Percentiles rank a stretch among this genome's conserved stretches.
phyloP scores from a whole-genome alignment of 108 stramenopile species.

The Chaetoceros tenuissimus region DNA sequence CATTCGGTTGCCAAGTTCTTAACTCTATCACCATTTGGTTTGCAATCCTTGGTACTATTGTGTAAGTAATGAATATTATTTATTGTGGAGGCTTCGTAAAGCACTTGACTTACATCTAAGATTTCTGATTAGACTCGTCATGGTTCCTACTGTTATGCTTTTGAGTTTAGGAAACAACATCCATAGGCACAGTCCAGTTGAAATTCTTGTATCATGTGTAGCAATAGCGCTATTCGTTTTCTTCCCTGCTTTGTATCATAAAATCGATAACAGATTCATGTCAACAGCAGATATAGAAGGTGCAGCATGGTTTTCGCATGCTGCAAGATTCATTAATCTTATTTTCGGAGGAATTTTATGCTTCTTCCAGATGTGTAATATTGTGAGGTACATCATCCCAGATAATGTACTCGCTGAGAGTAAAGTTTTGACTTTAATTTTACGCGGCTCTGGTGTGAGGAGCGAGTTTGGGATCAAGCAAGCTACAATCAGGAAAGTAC shows the following conservation, averaged over 20 bases:
- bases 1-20: background rate
- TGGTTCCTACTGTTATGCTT: background rate
- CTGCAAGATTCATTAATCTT: background rate
- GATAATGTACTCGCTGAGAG: background rate
- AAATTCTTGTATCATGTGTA: background rate
- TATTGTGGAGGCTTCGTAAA: too few relatives aligned
- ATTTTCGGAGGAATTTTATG: background rate
- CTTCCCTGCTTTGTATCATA: too few relatives aligned
- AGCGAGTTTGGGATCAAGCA: constrained; percentile 13
- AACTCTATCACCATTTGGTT: background rate
- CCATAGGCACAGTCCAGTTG: background rate
- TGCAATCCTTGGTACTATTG: background rate
- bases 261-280: too few relatives aligned
- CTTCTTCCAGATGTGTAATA: background rate
- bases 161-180: background rate
- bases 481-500: constrained; percentile 22
- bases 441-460: background rate
- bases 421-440: background rate
- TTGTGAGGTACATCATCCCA: background rate
- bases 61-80: too few relatives aligned
- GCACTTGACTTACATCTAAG: too few relatives aligned
- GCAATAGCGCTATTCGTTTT: too few relatives aligned
- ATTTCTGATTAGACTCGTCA: too few relatives aligned
- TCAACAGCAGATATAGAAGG: too few relatives aligned
- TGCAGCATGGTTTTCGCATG: background rate